Conservation (phyloP, 805 yeast genomes). For the Lipomyces orientalis region DNA sequence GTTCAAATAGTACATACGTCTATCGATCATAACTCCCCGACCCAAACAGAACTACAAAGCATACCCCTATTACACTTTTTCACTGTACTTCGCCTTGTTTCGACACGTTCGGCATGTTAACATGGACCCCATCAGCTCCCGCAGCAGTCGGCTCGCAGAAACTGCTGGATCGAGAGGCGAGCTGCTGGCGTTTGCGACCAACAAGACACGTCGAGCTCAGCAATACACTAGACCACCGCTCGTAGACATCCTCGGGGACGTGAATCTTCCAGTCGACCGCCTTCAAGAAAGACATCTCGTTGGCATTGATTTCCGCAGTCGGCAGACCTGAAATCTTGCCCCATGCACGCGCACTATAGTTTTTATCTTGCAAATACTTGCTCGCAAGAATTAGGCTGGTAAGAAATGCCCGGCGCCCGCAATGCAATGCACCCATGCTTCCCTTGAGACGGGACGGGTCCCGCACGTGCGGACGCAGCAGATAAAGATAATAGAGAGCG, state of each 20-base stretch:
- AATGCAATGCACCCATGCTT: conserved; percentile 40
- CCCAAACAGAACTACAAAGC: neutral
- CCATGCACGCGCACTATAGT: conserved; percentile 75
- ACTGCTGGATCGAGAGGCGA: neutral
- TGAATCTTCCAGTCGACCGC: conserved; percentile 63
- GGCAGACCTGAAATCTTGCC: conserved; percentile 71
- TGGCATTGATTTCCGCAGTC: conserved; percentile 53
- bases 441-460: conserved; percentile 24
- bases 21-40: neutral
- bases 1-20: neutral
- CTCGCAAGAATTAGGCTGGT: conserved; percentile 72
- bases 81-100: neutral
- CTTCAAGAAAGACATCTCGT: conserved; percentile 61
- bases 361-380: conserved; percentile 75
- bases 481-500: conserved; percentile 67
- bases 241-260: conserved; percentile 57
- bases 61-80: neutral
- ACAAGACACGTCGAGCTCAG: conserved; percentile 32
- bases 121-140: neutral
- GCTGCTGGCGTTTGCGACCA: conserved; percentile 15
- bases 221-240: conserved; percentile 48
- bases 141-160: neutral
- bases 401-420: conserved; percentile 72
- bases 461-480: conserved; percentile 48
- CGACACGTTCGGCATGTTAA: neutral